Evolutionary conservation across 2,329 filamentous ascomycete genomes (phyloP).

Genomic region (Coniella vitis): DNA sequence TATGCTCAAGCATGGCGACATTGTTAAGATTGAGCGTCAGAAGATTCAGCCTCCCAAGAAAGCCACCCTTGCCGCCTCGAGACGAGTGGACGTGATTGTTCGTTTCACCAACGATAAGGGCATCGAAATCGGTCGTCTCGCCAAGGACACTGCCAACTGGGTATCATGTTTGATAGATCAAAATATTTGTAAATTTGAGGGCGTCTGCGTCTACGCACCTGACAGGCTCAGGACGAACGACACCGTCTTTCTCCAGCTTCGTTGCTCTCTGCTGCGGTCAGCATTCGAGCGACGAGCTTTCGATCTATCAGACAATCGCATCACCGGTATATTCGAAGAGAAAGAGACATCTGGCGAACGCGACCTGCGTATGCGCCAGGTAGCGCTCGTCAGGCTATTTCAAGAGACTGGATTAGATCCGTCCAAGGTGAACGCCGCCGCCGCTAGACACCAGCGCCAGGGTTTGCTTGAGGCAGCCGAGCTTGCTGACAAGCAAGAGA

Average conservation of each 20-base stretch:
- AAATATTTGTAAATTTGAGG: slow-evolving; percentile 79
- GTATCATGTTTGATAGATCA: slow-evolving; percentile 90
- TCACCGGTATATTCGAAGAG: slow-evolving; percentile 70
- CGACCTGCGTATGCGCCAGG: slow-evolving; percentile 73
- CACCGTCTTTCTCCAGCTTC: slow-evolving; percentile 84
- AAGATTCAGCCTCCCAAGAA: slow-evolving; percentile 58
- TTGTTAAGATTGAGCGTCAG: slow-evolving; percentile 79
- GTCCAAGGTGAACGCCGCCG: slow-evolving; percentile 63
- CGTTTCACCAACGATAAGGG: slow-evolving; percentile 77
- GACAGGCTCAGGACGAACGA: slow-evolving; percentile 84
- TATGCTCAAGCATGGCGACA: slow-evolving; percentile 72
- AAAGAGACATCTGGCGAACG: slow-evolving; percentile 83
- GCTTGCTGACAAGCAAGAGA: slow-evolving; percentile 69
- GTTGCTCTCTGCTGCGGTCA: slow-evolving; percentile 65
- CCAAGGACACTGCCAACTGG: slow-evolving; percentile 84
- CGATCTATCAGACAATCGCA: slow-evolving; percentile 60
- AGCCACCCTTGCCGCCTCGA: slow-evolving; percentile 35
- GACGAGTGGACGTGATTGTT: slow-evolving; percentile 78
- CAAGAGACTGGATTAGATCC: slow-evolving; percentile 82
- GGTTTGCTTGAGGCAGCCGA: slow-evolving; percentile 83
- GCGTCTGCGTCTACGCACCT: slow-evolving; percentile 80
- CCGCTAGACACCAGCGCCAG: slow-evolving; percentile 73
- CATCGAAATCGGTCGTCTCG: slow-evolving; percentile 77
- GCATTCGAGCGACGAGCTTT: slow-evolving; percentile 65
- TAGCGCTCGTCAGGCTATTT: slow-evolving; percentile 81